Conservation (phyloP, 805 yeast species). For the Hanseniaspora mollemarum region DNA sequence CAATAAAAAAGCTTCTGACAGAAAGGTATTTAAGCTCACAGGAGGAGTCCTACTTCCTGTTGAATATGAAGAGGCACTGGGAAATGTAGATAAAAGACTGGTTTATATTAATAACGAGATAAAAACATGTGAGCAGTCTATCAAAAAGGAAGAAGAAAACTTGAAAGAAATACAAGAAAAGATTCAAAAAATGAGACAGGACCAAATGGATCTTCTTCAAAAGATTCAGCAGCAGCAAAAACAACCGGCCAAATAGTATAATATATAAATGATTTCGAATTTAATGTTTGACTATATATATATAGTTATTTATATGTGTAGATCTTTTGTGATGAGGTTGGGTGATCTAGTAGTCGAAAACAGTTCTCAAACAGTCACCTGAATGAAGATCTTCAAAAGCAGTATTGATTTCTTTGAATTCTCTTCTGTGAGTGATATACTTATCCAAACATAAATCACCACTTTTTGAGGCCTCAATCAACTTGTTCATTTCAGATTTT, state of each 20-base stretch:
- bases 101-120: conserved; percentile 80
- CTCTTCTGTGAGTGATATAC: conserved; percentile 83
- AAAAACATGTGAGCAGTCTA: conserved; percentile 48
- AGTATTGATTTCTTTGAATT: conserved; percentile 62
- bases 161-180: conserved; percentile 45
- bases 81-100: conserved; percentile 77
- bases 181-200: conserved; percentile 46
- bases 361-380: conserved; percentile 92
- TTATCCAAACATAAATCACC: conserved; percentile 86
- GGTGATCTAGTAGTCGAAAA: conserved; percentile 34
- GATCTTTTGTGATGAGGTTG: no score
- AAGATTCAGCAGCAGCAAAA: conserved; percentile 13
- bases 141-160: conserved; percentile 28
- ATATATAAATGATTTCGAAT: no score
- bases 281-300: no score
- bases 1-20: conserved; percentile 34
- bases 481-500: conserved; percentile 83
- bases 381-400: conserved; percentile 93
- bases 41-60: conserved; percentile 92
- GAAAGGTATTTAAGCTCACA: conserved; percentile 75
- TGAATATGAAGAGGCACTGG: conserved; percentile 66
- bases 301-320: no score
- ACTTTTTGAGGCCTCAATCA: conserved; percentile 71
- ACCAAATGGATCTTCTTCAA: conserved; percentile 12
- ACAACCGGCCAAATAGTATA: neutral